Evolutionary conservation across 2,329 filamentous ascomycete genomes (phyloP).

Genomic region (Diaporthe destruens): DNA sequence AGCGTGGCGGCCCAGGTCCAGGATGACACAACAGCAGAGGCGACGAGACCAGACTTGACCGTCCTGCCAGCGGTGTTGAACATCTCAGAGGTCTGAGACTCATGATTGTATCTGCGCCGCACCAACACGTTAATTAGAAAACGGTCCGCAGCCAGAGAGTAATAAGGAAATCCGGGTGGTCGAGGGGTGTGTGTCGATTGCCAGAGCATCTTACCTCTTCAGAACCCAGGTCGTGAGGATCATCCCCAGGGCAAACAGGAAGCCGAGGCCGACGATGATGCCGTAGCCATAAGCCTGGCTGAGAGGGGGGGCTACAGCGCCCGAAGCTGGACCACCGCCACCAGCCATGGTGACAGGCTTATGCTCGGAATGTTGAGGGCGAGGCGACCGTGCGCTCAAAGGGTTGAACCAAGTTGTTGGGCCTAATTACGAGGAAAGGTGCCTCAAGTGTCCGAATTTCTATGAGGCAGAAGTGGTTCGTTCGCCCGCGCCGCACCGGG

Average conservation of each 20-base stretch:
- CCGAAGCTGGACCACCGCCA: slow-evolving; percentile 11
- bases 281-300: slow-evolving; percentile 70
- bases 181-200: slow-evolving; percentile 47
- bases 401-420: not conserved
- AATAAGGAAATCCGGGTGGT: slow-evolving; percentile 23
- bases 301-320: not conserved
- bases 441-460: not conserved
- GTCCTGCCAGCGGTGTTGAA: slow-evolving; percentile 90
- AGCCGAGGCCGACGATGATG: slow-evolving; percentile 80
- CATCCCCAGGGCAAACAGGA: slow-evolving; percentile 76
- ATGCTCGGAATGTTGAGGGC: not conserved
- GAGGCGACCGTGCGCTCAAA: not conserved
- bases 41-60: slow-evolving; percentile 89
- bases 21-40: slow-evolving; percentile 89
- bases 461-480: too few relatives aligned
- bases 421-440: too few relatives aligned
- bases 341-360: slow-evolving; percentile 1
- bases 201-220: not conserved
- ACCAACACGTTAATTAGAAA: not conserved
- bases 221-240: not conserved
- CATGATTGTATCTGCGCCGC: slow-evolving; percentile 57
- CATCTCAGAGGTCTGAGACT: slow-evolving; percentile 91
- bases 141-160: not conserved
- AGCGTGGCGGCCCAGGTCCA: slow-evolving; percentile 95
- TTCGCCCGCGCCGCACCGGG: not conserved